Conservation (phyloP, 176 grass and related monocot species). For the sorghum (Sorghum bicolor) region Sorghum_bicolor_NCBIv3 NC_012872.2:16126501-16127000, state of each 20-base stretch:
- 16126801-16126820: neutral
- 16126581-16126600: too few species aligned
- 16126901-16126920: neutral
- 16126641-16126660: neutral
- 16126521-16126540: neutral
- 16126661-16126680: too few species aligned
- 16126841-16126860: neutral
- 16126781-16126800: neutral
- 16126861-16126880: neutral
- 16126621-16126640: neutral
- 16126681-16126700: too few species aligned
- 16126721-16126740: neutral
- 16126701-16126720: neutral
- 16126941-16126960: too few species aligned
- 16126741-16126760: too few species aligned
- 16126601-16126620: too few species aligned
- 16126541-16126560: neutral
- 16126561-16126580: neutral
- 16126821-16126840: neutral
- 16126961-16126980: neutral
- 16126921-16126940: neutral
- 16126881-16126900: neutral
- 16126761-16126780: neutral
- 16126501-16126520: neutral
- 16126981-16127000: neutral